Evolutionary conservation across 805 yeast genomes (phyloP).

Genomic region (Metschnikowia borealis): DNA sequence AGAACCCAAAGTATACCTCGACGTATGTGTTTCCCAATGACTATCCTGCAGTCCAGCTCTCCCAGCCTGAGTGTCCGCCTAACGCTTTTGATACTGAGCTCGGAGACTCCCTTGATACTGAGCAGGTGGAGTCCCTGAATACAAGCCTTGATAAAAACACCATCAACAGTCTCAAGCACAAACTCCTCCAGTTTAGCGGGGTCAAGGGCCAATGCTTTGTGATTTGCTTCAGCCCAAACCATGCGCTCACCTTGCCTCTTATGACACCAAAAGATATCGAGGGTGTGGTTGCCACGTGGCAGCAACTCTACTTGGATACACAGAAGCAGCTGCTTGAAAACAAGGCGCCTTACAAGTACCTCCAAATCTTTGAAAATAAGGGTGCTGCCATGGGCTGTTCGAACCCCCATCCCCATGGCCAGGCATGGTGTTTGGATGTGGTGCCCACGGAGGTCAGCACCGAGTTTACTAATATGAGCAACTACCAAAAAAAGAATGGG

Average conservation of each 20-base stretch:
- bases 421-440: slow-evolving; percentile 68
- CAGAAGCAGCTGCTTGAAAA: slow-evolving; percentile 32
- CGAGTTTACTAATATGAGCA: slow-evolving; percentile 50
- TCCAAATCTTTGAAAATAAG: slow-evolving; percentile 74
- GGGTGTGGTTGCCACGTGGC: slow-evolving; percentile 60
- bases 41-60: slow-evolving; percentile 62
- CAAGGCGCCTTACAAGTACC: slow-evolving; percentile 48
- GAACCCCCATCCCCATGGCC: slow-evolving; percentile 80
- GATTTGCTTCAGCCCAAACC: slow-evolving; percentile 69
- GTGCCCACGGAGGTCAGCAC: slow-evolving; percentile 64
- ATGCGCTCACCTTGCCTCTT: slow-evolving; percentile 60
- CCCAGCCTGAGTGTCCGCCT: slow-evolving; percentile 17
- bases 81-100: slow-evolving; percentile 11
- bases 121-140: no score
- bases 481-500: slow-evolving; percentile 40
- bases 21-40: slow-evolving; percentile 67
- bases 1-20: slow-evolving; percentile 52
- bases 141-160: slow-evolving; percentile 5
- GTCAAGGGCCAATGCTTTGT: slow-evolving; percentile 68
- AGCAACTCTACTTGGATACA: slow-evolving; percentile 44
- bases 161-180: slow-evolving; percentile 26
- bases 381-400: slow-evolving; percentile 82
- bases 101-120: no score
- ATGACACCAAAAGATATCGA: slow-evolving; percentile 46
- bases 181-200: slow-evolving; percentile 51